Conservation (phyloP, 495 filamentous ascomycete genomes). For the Antarctomyces pellizariae region DNA sequence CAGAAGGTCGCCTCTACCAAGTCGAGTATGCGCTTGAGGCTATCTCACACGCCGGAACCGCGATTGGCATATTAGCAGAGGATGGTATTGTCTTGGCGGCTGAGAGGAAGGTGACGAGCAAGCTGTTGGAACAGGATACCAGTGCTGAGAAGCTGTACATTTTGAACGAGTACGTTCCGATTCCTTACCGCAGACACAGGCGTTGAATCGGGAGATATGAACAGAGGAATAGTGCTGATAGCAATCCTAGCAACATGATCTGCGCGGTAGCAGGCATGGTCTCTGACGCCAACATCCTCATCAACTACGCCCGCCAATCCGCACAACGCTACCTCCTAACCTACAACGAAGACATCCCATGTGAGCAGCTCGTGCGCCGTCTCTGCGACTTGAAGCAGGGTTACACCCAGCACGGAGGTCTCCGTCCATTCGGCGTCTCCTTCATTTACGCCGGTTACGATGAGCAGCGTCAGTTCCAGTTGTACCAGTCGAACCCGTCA, state of each 20-base stretch:
- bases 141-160: conserved; percentile 99
- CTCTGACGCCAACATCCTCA: conserved; percentile 96
- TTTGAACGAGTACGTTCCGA: conserved; percentile 63
- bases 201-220: neutral
- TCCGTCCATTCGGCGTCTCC: conserved; percentile 92
- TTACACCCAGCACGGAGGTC: conserved; percentile 95
- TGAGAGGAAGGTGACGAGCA: conserved; percentile 98
- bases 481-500: conserved; percentile 98
- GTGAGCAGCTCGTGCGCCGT: conserved; percentile 90
- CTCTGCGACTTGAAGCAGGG: conserved; percentile 98
- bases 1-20: conserved; percentile 93
- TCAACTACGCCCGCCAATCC: conserved; percentile 94
- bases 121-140: conserved; percentile 96
- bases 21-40: conserved; percentile 98
- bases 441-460: conserved; percentile 99
- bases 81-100: conserved; percentile 97
- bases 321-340: conserved; percentile 94
- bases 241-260: conserved; percentile 74
- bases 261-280: conserved; percentile 98
- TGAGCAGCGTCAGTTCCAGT: conserved; percentile 82
- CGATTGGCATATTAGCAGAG: conserved; percentile 84
- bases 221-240: conserved; percentile 2
- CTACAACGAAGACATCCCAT: conserved; percentile 99
- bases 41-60: conserved; percentile 94
- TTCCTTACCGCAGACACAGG: neutral